Percentiles rank a stretch among this genome's conserved stretches.
phyloP scores from a whole-genome alignment of 306 rosid species.

The Quercus berberidifolia region DNA sequence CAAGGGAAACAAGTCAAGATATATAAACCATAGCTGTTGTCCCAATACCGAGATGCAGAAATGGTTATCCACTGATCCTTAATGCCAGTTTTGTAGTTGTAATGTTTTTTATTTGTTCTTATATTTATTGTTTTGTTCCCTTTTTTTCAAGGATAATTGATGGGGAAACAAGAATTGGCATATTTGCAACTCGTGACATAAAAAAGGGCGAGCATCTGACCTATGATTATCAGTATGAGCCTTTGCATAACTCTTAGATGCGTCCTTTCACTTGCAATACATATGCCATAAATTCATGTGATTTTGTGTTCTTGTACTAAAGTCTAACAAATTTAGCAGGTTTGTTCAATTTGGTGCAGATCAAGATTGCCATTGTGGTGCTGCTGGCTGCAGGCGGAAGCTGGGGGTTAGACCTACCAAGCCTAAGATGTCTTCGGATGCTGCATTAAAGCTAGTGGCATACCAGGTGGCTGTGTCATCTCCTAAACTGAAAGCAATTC shows the following conservation, averaged over 20 bases:
- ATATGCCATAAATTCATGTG: background rate
- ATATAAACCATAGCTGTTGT: conserved; percentile 92
- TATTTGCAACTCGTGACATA: conserved; percentile 70
- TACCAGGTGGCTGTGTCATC: conserved; percentile 75
- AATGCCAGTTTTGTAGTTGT: conserved; percentile 14
- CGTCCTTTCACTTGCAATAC: conserved; percentile 8
- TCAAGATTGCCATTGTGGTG: conserved; percentile 98
- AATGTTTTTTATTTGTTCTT: background rate
- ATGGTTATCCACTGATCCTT: conserved; percentile 58
- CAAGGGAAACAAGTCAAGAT: conserved; percentile 97
- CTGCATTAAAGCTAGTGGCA: conserved; percentile 82
- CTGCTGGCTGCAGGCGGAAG: conserved; percentile 74
- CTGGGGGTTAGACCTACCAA: conserved; percentile 81
- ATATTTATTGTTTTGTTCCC: conserved; percentile 11
- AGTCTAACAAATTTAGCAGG: conserved; percentile 76
- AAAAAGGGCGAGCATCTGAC: conserved; percentile 89
- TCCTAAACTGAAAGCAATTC: conserved; percentile 47
- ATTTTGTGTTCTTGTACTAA: conserved; percentile 2
- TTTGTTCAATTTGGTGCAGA: conserved; percentile 99
- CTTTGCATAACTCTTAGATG: conserved; percentile 26
- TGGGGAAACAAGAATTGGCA: conserved; percentile 94
- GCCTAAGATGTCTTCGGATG: conserved; percentile 78
- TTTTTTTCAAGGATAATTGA: conserved; percentile 68
- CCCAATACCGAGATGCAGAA: conserved; percentile 99
- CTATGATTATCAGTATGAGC: conserved; percentile 89